phyloP scores from a whole-genome alignment of 2,329 filamentous ascomycete genomes.

The Exophiala alcalophila region DNA sequence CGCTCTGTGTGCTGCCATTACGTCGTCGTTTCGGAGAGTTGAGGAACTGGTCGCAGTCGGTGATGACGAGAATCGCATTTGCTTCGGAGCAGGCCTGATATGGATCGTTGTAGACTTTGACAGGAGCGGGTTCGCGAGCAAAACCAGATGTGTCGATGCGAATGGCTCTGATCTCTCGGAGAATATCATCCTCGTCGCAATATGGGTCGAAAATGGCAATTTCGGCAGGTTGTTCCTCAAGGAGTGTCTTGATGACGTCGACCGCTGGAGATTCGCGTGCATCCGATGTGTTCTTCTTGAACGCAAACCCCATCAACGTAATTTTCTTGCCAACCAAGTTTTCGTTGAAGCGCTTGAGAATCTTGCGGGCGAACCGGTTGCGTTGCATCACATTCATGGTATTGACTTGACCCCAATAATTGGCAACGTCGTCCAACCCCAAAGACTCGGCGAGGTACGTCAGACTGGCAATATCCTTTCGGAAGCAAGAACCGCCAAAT shows the following conservation, averaged over 20 bases:
- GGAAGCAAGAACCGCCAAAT: constrained; percentile 78
- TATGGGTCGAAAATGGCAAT: constrained; percentile 67
- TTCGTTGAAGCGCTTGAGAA: constrained; percentile 66
- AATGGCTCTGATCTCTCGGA: constrained; percentile 38
- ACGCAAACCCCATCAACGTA: constrained; percentile 70
- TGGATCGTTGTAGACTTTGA: constrained; percentile 44
- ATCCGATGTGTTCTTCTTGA: constrained; percentile 76
- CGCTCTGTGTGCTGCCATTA: neutral
- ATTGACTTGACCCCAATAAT: constrained; percentile 72
- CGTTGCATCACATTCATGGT: constrained; percentile 75
- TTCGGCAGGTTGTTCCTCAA: constrained; percentile 62
- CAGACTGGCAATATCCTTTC: constrained; percentile 73
- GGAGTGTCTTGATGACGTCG: constrained; percentile 63
- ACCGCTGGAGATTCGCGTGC: constrained; percentile 69
- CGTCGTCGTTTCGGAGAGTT: constrained; percentile 26
- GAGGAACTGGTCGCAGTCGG: constrained; percentile 54
- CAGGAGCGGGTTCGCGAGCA: constrained; percentile 21
- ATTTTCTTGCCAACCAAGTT: constrained; percentile 66
- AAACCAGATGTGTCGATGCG: constrained; percentile 29
- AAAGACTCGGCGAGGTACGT: constrained; percentile 70
- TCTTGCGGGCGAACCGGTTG: constrained; percentile 63
- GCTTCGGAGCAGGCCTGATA: constrained; percentile 47
- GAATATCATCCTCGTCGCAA: constrained; percentile 41
- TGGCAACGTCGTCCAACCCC: constrained; percentile 66
- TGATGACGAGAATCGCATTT: constrained; percentile 51